These are phyloP conservation scores for Phlebopus sp. DNA, from an alignment of 1,284 basidiomycete species.

Conservation along the genomic window DNA sequence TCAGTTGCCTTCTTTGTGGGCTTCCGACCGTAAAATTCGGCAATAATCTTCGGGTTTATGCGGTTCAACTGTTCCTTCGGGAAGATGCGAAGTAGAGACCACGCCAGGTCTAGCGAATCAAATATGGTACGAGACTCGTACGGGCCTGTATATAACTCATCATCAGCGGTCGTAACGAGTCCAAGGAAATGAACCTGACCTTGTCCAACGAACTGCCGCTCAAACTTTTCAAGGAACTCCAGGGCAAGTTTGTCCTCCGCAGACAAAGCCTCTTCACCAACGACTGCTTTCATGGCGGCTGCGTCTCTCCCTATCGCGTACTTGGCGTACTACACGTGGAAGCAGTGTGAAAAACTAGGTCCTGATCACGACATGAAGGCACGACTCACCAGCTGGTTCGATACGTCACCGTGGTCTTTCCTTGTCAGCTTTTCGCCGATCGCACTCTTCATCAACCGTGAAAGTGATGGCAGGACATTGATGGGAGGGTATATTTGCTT, in stretches of 20 bases:
- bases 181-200: slow-evolving; percentile 44
- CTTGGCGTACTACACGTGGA: slow-evolving; percentile 77
- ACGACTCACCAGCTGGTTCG: slow-evolving; percentile 83
- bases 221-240: slow-evolving; percentile 94
- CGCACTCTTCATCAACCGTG: slow-evolving; percentile 99
- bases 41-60: slow-evolving; percentile 88
- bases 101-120: slow-evolving; percentile 96
- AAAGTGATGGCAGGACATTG: slow-evolving; percentile 98
- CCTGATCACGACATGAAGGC: slow-evolving; percentile 21
- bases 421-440: slow-evolving; percentile 97
- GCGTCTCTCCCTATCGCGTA: slow-evolving; percentile 98
- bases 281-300: slow-evolving; percentile 98
- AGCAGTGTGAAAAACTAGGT: slow-evolving; percentile 16
- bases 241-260: slow-evolving; percentile 91
- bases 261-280: slow-evolving; percentile 96
- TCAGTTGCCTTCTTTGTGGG: slow-evolving; percentile 59
- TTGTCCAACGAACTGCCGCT: slow-evolving; percentile 93
- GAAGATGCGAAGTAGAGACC: slow-evolving; percentile 97
- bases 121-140: slow-evolving; percentile 98
- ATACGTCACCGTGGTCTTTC: slow-evolving; percentile 98
- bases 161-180: slow-evolving; percentile 2
- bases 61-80: slow-evolving; percentile 98
- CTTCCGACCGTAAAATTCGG: slow-evolving; percentile 83
- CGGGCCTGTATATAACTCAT: slow-evolving; percentile 52
- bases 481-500: slow-evolving; percentile 99